Base-by-base conservation (phyloP, 495 filamentous ascomycete species). In the Schizothecium vesticola region DNA sequence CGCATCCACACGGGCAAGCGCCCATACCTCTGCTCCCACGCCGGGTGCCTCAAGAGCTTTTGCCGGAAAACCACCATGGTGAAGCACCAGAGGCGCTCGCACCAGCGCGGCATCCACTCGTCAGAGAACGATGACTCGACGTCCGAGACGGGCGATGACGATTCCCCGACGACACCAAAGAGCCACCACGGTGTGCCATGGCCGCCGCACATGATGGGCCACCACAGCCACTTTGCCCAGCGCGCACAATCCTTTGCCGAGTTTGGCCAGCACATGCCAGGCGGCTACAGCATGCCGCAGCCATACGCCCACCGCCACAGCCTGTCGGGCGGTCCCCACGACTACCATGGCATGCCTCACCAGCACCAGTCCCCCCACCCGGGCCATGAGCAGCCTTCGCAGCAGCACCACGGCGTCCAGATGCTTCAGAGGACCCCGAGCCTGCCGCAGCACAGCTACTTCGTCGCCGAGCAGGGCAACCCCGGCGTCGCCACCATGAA, bases 1-100 rank as follows among this genome's bases (percentile, higher is more conserved):
- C 87, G 92, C 51, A 94, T 94, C 59, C 92, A 96, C 73, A 93
- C 91, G 13, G 91, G 92, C 61, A 92, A 90, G 74, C 87, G 92
- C 36, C 91, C 91, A n/a, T 95, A 94, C 71, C 88, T 88, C 63
- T 96, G 92, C 77, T 84, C 86, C 56, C 88, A 92, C 73, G 85
- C 88, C 6, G 86, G 88, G n/a, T 96, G 92, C 72, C 82, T 88
- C 65, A 91, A 92, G 80, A 93, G 92, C 73, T 96, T 94, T 78
- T 94, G 91, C 81, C 86, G 92, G 56, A 94, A 94, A 75, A 94
- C 92, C 11, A 94, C 92, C 22, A 87, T 94, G 84, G 91, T 92
- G 8, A 96, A 94, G 76, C 92, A 96, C 70, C 87, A 89, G 72
- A 80, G 87, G 61, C 86, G 88, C 24, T 88, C 88, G 2, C 91